Evolutionary conservation across 306 rosid genomes (phyloP).

Genomic region (Comarum palustre): DNA sequence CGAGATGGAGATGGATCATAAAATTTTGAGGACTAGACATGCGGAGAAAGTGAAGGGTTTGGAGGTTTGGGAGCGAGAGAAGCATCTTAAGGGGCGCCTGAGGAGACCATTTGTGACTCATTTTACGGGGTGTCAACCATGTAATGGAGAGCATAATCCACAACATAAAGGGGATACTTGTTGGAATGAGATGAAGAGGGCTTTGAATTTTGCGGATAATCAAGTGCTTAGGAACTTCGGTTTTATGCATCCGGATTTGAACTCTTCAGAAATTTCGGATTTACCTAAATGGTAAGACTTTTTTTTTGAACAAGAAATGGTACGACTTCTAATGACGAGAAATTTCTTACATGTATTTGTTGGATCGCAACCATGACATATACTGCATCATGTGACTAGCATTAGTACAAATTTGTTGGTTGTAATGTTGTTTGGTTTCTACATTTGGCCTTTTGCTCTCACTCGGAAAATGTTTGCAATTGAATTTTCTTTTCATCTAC

Average conservation of each 20-base stretch:
- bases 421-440: neutral
- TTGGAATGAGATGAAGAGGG: slow-evolving; percentile 41
- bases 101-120: slow-evolving; percentile 47
- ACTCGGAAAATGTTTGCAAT: neutral
- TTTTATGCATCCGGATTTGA: slow-evolving; percentile 25
- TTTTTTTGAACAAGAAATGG: neutral
- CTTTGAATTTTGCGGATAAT: slow-evolving; percentile 51
- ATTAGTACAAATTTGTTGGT: neutral
- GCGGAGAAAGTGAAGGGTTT: slow-evolving; percentile 32
- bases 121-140: slow-evolving; percentile 59
- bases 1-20: slow-evolving; percentile 21
- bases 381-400: neutral
- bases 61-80: slow-evolving; percentile 30
- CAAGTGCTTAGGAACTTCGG: slow-evolving; percentile 45
- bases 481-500: neutral
- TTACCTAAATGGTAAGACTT: slow-evolving; percentile 1
- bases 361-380: neutral
- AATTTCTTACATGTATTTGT: neutral
- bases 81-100: neutral
- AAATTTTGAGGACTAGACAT: slow-evolving; percentile 33
- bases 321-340: no score
- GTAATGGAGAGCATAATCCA: slow-evolving; percentile 44
- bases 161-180: slow-evolving; percentile 30
- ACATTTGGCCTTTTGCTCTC: neutral
- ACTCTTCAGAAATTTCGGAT: neutral